These are phyloP conservation scores for Skeletonema marinoi DNA, from an alignment of 108 stramenopile species.

Conservation along the genomic window DNA sequence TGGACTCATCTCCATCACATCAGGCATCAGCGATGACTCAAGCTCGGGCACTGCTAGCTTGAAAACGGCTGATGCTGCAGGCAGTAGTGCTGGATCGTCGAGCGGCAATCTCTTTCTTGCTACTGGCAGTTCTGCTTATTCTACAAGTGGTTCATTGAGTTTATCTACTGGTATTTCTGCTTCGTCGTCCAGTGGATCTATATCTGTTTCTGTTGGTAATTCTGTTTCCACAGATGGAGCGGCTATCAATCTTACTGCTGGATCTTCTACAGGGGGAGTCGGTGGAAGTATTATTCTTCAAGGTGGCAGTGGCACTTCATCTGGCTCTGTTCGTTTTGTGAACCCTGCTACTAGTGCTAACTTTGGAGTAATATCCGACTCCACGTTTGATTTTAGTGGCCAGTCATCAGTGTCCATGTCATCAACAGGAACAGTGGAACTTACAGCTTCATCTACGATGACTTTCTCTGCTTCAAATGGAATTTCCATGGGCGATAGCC, in stretches of 20 bases:
- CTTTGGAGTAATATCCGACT: slow-evolving; percentile 34
- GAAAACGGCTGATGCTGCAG: no score
- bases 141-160: background rate
- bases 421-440: slow-evolving; percentile 5
- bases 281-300: slow-evolving; percentile 28
- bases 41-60: no score
- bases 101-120: background rate
- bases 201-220: slow-evolving; percentile 16
- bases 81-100: no score
- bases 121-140: background rate
- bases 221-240: slow-evolving; percentile 15
- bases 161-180: background rate
- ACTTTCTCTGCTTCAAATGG: slow-evolving; percentile 20
- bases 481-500: slow-evolving; percentile 35
- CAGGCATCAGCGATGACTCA: no score
- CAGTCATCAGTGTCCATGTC: slow-evolving; percentile 23
- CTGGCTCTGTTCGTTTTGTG: slow-evolving; percentile 26
- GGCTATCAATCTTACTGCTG: slow-evolving; percentile 12
- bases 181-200: background rate
- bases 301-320: slow-evolving; percentile 14
- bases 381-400: slow-evolving; percentile 30
- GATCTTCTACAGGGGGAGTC: background rate
- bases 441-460: slow-evolving; percentile 14
- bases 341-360: slow-evolving; percentile 14
- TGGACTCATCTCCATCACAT: no score